Base-by-base conservation (phyloP, 1,284 basidiomycete genomes). In the Rhodotorula sp. region DNA sequence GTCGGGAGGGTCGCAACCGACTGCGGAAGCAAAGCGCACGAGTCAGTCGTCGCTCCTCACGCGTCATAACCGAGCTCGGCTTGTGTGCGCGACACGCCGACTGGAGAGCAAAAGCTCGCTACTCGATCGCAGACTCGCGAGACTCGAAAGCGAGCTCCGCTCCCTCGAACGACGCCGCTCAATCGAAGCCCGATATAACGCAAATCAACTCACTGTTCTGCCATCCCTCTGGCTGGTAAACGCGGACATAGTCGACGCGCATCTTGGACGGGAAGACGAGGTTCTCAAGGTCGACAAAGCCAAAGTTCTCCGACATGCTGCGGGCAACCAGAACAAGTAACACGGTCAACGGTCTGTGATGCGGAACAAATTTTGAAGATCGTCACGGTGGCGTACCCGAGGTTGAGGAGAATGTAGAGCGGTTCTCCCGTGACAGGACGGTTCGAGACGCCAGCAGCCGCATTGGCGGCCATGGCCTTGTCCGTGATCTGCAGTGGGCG, bases 391-490 rank as follows among this genome's bases (percentile, higher is more conserved):
- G 18, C 26, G 10, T 54, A 54, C 53, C 53, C 53, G 17, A 54
- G 37, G 48, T 71, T 71, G n/a, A 69, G 54, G 44, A 73, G 55
- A 14, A 70, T 60, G 49, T 68, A 70, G 58, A 73, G 64, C 26
- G 72, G 72, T 37, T 74, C 72, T 76, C 90, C 87, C 0, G 93
- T 86, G 53, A 97, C 85, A 4, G 88, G 86, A 54, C 95, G 84
- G 42, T 86, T 84, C 3, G 87, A 83, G 66, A 95, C 90, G 69
- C 90, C 82, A 15, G 88, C 87, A 1, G 76, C 70, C 0, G 81
- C 61, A 78, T 94, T 89, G 3, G 89, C 85, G 4, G 82, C 86
- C 82, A 94, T 85, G 4, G 90, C 93, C 53, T 82, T 80, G 29
- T 85, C 84, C 45, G 86, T 85, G 64, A 97, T 77, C 2, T 88